A percentile compares a stretch with the other conserved stretches of the same genome.
phyloP scores from a whole-genome alignment of 768 basidiomycete species.

The Boletus pseudopeckii region DNA sequence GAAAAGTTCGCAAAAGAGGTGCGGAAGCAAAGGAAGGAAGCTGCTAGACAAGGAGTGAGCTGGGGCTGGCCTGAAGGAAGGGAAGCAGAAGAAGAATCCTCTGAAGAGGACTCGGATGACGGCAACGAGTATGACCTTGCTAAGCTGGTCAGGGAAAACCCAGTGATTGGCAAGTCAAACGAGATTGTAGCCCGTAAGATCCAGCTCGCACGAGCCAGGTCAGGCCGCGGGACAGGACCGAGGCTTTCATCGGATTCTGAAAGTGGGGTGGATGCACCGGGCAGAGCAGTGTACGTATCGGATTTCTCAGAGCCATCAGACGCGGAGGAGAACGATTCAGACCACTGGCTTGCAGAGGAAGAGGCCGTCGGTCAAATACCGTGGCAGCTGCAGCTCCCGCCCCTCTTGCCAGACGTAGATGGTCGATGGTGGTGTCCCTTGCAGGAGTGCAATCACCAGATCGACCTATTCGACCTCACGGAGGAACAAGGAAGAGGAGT shows the following conservation, averaged over 20 bases:
- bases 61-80: slow-evolving; percentile 25
- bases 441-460: slow-evolving; percentile 38
- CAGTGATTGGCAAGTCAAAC: slow-evolving; percentile 28
- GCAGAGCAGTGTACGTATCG: slow-evolving; percentile 42
- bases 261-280: slow-evolving; percentile 15
- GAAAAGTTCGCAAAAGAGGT: slow-evolving; percentile 39
- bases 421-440: slow-evolving; percentile 54
- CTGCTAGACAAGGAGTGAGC: slow-evolving; percentile 21
- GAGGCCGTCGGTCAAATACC: slow-evolving; percentile 35
- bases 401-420: slow-evolving; percentile 39
- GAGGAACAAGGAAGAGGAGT: slow-evolving; percentile 32
- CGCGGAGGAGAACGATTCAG: slow-evolving; percentile 39
- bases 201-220: slow-evolving; percentile 11
- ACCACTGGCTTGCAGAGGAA: slow-evolving; percentile 16
- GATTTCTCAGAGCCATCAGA: slow-evolving; percentile 58
- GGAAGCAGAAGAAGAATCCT: slow-evolving; percentile 1
- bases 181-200: slow-evolving; percentile 18
- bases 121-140: not conserved
- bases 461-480: slow-evolving; percentile 45
- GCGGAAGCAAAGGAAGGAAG: slow-evolving; percentile 30
- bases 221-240: not conserved
- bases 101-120: slow-evolving; percentile 3
- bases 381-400: slow-evolving; percentile 32
- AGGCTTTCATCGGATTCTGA: slow-evolving; percentile 19
- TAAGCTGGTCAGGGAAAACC: slow-evolving; percentile 20